Conservation (phyloP, 768 basidiomycete species). For the Calocera viscosa region DNA sequence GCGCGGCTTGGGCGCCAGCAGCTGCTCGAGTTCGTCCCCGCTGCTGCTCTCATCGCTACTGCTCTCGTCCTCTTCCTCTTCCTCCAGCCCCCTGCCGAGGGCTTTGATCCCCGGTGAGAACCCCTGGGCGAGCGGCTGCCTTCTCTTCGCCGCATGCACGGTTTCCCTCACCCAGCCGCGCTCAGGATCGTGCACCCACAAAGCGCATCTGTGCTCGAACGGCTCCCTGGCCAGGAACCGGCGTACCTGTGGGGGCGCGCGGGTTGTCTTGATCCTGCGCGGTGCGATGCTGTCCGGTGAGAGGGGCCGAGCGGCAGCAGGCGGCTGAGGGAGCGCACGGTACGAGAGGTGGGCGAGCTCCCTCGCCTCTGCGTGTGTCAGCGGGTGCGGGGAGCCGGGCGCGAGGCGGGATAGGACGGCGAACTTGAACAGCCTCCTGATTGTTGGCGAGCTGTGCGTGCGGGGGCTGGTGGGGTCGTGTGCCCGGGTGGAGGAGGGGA, state of each 20-base stretch:
- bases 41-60: background rate
- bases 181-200: background rate
- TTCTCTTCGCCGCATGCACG: background rate
- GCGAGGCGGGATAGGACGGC: background rate
- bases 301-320: background rate
- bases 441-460: slow-evolving; percentile 14
- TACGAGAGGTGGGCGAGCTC: background rate
- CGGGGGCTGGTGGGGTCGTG: slow-evolving; percentile 20
- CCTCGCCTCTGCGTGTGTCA: background rate
- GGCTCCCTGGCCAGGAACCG: background rate
- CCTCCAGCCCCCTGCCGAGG: background rate
- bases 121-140: background rate
- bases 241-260: background rate
- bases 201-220: background rate
- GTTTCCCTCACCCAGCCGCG: background rate
- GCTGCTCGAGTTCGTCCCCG: background rate
- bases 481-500: slow-evolving; percentile 18
- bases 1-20: background rate
- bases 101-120: background rate
- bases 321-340: background rate
- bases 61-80: slow-evolving; percentile 1
- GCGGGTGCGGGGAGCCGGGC: background rate
- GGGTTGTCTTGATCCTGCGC: background rate
- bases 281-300: background rate
- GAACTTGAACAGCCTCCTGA: background rate